Conservation (phyloP, 495 filamentous ascomycete species). For the Acidiella bohemica region DNA sequence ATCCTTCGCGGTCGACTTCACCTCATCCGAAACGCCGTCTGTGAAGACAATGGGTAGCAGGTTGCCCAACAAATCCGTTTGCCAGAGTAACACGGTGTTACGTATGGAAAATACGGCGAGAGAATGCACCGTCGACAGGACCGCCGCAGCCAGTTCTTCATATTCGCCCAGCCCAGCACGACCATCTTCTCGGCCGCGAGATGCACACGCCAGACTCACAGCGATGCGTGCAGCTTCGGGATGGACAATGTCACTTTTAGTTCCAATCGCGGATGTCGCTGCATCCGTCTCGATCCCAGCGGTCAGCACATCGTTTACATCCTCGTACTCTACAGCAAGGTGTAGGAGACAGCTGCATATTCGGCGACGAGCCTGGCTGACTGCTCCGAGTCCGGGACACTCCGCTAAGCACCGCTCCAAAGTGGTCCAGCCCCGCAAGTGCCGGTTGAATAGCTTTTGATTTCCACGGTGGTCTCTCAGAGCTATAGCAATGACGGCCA, state of each 20-base stretch:
- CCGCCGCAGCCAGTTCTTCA: too few species aligned
- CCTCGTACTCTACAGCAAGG: slow-evolving; percentile 18
- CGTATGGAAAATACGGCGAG: too few species aligned
- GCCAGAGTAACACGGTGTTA: slow-evolving; percentile 66
- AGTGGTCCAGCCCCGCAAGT: slow-evolving; percentile 8
- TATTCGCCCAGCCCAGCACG: too few species aligned
- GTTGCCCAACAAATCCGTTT: slow-evolving; percentile 50
- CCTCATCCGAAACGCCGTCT: slow-evolving; percentile 32
- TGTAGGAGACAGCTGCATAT: background rate
- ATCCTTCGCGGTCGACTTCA: slow-evolving; percentile 41
- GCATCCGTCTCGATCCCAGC: background rate
- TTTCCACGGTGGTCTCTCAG: slow-evolving; percentile 77
- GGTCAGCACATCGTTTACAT: background rate
- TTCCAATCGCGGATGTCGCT: background rate
- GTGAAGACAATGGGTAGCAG: slow-evolving; percentile 52
- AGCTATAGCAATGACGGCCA: slow-evolving; percentile 51
- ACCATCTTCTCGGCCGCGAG: too few species aligned
- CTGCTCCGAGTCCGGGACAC: background rate
- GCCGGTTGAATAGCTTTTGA: slow-evolving; percentile 64
- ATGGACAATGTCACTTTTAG: background rate
- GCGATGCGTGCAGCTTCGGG: background rate
- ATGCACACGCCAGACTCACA: too few species aligned
- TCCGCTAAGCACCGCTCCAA: too few species aligned
- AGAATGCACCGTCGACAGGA: too few species aligned
- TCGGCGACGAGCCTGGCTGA: background rate